A percentile compares a stretch with the other conserved stretches of the same genome.
Conservation (phyloP, 1,139 yeast species). For the Pichia sp. region DNA sequence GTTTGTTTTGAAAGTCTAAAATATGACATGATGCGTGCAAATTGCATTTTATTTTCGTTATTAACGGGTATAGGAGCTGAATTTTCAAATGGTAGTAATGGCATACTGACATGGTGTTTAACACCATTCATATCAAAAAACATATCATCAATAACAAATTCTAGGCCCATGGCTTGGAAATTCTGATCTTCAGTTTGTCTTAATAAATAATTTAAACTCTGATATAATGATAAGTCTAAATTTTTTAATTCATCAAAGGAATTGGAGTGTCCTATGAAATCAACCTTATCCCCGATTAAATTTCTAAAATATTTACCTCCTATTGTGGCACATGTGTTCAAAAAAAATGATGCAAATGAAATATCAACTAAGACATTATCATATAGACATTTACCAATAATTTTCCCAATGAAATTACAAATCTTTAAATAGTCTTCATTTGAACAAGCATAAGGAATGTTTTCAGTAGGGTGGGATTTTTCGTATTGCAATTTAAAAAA, state of each 20-base stretch:
- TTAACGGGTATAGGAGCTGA: conserved; percentile 31
- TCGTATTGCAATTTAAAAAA: conserved; percentile 33
- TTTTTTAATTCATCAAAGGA: conserved; percentile 75
- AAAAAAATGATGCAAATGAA: conserved; percentile 80
- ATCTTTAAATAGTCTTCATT: conserved; percentile 21
- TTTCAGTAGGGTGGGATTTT: conserved; percentile 15
- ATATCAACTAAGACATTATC: conserved; percentile 78
- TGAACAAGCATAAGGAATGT: conserved; percentile 7
- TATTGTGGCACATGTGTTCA: conserved; percentile 49
- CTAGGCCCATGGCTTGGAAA: conserved; percentile 52
- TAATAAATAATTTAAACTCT: conserved; percentile 57
- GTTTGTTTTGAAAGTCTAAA: conserved; percentile 67
- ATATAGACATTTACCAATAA: conserved; percentile 87
- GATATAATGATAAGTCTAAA: conserved; percentile 63
- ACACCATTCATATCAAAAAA: conserved; percentile 26
- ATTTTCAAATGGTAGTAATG: conserved; percentile 41
- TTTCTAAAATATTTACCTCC: conserved; percentile 24
- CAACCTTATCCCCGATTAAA: conserved; percentile 14
- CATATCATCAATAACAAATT: conserved; percentile 54
- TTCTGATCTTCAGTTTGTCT: conserved; percentile 48
- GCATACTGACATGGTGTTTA: conserved; percentile 38
- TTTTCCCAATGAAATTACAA: conserved; percentile 62
- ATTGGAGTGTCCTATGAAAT: conserved; percentile 34
- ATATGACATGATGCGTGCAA: conserved; percentile 72
- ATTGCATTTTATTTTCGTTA: conserved; percentile 58